These are phyloP conservation scores for Talaromyces trachyspermus DNA, from an alignment of 495 filamentous ascomycete species.

Conservation along the genomic window DNA sequence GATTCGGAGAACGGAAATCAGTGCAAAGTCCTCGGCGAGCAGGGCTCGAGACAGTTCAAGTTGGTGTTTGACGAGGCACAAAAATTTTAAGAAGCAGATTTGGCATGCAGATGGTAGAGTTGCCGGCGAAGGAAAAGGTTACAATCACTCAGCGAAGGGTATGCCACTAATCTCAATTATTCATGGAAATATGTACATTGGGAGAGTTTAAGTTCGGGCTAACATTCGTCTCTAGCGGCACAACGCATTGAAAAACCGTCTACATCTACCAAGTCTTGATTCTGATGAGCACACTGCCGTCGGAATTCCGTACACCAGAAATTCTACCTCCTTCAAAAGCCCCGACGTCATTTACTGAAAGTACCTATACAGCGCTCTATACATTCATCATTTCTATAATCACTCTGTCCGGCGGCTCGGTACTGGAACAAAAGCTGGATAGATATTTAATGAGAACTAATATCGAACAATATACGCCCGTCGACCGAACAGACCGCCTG, in stretches of 20 bases:
- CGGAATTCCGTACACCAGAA: slow-evolving; percentile 49
- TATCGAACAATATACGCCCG: slow-evolving; percentile 62
- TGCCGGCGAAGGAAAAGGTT: slow-evolving; percentile 72
- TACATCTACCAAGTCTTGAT: slow-evolving; percentile 64
- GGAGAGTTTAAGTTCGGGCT: slow-evolving; percentile 18
- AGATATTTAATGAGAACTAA: slow-evolving; percentile 71
- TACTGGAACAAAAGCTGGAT: slow-evolving; percentile 65
- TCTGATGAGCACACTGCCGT: slow-evolving; percentile 61
- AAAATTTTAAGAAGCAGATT: slow-evolving; percentile 55
- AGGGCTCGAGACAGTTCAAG: slow-evolving; percentile 52
- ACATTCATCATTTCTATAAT: slow-evolving; percentile 74
- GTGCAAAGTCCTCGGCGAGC: slow-evolving; percentile 48
- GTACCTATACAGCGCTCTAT: slow-evolving; percentile 72
- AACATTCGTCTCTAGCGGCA: slow-evolving; percentile 37
- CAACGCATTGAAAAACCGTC: slow-evolving; percentile 44
- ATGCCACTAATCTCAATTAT: slow-evolving; percentile 24
- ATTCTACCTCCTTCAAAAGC: slow-evolving; percentile 64
- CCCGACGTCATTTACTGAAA: slow-evolving; percentile 57
- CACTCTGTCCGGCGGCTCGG: slow-evolving; percentile 57
- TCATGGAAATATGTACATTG: not conserved
- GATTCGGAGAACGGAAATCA: slow-evolving; percentile 72
- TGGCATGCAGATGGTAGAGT: slow-evolving; percentile 80
- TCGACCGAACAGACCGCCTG: slow-evolving; percentile 69
- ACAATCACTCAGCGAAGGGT: slow-evolving; percentile 69
- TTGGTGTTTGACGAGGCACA: slow-evolving; percentile 63